phyloP scores from a whole-genome alignment of 2,329 filamentous ascomycete species.

The Botryotinia globosa region DNA sequence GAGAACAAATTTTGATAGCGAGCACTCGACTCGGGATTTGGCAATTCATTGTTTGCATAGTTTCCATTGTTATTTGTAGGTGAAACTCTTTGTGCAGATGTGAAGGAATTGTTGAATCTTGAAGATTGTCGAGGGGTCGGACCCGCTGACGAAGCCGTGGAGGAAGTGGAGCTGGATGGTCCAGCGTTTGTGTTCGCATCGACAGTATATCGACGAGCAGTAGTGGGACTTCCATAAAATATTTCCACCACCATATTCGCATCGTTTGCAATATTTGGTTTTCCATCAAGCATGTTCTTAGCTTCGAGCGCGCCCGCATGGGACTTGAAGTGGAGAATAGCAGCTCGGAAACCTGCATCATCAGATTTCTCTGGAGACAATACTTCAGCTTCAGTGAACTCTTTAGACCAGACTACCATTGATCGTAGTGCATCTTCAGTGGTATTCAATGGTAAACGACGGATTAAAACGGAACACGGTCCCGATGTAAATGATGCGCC shows the following conservation, averaged over 20 bases:
- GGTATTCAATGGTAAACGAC: constrained; percentile 52
- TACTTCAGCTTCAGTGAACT: constrained; percentile 51
- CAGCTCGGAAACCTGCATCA: constrained; percentile 51
- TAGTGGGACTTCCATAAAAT: constrained; percentile 40
- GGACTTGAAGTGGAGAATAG: constrained; percentile 53
- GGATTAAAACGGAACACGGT: constrained; percentile 49
- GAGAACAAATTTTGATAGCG: constrained; percentile 66
- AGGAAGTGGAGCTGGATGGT: constrained; percentile 41
- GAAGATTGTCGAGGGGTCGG: constrained; percentile 35
- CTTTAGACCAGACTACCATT: constrained; percentile 59
- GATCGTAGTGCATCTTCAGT: constrained; percentile 53
- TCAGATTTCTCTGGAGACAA: constrained; percentile 49
- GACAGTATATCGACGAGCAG: constrained; percentile 52
- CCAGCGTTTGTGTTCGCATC: constrained; percentile 47
- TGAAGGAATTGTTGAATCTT: constrained; percentile 62
- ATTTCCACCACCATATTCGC: constrained; percentile 58
- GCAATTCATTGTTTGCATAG: constrained; percentile 56
- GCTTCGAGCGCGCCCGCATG: constrained; percentile 53
- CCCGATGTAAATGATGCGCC: constrained; percentile 32
- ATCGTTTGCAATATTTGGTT: constrained; percentile 50
- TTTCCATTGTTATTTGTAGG: constrained; percentile 57
- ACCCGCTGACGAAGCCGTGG: constrained; percentile 42
- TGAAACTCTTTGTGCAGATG: constrained; percentile 42
- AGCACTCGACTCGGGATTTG: constrained; percentile 52
- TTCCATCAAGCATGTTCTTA: constrained; percentile 57